Percentiles rank a stretch among this genome's conserved stretches.
These are phyloP conservation scores for Oryza punctata DNA, from an alignment of 176 grass and related monocot genomes.

Conservation along the genomic window DNA sequence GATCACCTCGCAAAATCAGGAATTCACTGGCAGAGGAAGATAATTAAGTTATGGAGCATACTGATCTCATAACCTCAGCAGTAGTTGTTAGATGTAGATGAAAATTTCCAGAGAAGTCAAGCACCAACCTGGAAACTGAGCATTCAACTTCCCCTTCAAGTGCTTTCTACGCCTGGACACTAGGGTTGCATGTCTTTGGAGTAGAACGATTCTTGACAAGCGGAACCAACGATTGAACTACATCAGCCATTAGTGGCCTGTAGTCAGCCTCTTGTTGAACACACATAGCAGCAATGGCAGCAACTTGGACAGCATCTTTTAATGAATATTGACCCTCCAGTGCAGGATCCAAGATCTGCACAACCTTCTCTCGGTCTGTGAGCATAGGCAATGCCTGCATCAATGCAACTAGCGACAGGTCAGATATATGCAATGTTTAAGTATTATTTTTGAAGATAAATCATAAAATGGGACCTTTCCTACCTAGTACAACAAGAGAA, in stretches of 20 bases:
- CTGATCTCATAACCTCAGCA: conserved; percentile 23
- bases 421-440: conserved; percentile 26
- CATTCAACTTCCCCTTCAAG: conserved; percentile 16
- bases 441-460: conserved; percentile 14
- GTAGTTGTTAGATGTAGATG: conserved; percentile 19
- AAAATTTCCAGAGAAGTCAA: neutral
- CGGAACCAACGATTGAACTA: conserved; percentile 90
- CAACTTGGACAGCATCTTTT: conserved; percentile 99
- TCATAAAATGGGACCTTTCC: conserved; percentile 16
- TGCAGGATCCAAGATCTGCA: conserved; percentile 86
- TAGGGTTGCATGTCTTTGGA: conserved; percentile 52
- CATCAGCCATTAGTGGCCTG: conserved; percentile 94
- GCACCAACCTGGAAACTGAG: conserved; percentile 6
- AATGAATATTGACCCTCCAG: conserved; percentile 93
- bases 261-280: conserved; percentile 98
- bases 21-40: conserved; percentile 9
- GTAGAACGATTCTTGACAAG: conserved; percentile 72
- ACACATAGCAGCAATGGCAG: conserved; percentile 98
- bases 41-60: neutral
- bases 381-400: conserved; percentile 83
- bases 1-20: conserved; percentile 24
- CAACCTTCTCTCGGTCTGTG: conserved; percentile 88
- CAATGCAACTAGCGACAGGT: conserved; percentile 33
- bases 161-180: conserved; percentile 40
- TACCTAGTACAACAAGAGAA: conserved; percentile 25